Conservation (phyloP, 108 stramenopile genomes). For the Skeletonema costatum region DNA sequence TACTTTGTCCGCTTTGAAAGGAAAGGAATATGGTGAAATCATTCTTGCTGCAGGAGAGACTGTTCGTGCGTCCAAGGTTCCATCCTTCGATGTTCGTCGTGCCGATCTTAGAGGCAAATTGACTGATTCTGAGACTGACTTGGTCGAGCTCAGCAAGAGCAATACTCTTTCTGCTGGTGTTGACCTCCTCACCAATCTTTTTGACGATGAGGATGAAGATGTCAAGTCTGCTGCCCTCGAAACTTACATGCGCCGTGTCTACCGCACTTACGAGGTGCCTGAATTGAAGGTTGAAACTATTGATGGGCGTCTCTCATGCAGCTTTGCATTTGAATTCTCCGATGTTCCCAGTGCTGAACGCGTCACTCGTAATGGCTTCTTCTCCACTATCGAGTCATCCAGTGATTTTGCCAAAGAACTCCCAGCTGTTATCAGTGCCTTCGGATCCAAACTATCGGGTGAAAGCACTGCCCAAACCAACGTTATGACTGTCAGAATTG, state of each 20-base stretch:
- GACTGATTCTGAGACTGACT: constrained; percentile 61
- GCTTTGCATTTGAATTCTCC: constrained; percentile 88
- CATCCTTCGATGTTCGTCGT: constrained; percentile 81
- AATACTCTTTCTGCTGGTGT: constrained; percentile 91
- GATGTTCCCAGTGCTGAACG: constrained; percentile 75
- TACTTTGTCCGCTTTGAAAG: constrained; percentile 65
- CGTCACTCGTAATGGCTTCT: constrained; percentile 70
- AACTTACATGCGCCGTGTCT: constrained; percentile 93
- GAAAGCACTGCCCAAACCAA: constrained; percentile 68
- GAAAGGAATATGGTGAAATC: constrained; percentile 89
- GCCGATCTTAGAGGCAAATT: constrained; percentile 80
- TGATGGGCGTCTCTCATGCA: constrained; percentile 76
- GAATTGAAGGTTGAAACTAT: constrained; percentile 60
- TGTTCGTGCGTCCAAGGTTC: constrained; percentile 75
- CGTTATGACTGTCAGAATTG: constrained; percentile 82
- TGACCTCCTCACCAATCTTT: constrained; percentile 90
- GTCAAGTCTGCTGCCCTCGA: constrained; percentile 81
- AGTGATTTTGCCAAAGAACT: constrained; percentile 55
- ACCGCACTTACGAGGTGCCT: constrained; percentile 90
- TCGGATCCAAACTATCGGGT: constrained; percentile 62
- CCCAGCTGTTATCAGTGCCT: constrained; percentile 62
- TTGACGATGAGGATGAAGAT: constrained; percentile 71
- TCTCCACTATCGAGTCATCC: constrained; percentile 60
- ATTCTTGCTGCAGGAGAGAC: constrained; percentile 75
- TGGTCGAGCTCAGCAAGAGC: constrained; percentile 68